Conservation (phyloP, 2,329 filamentous ascomycete species). For the Fusarium guadeloupense region DNA sequence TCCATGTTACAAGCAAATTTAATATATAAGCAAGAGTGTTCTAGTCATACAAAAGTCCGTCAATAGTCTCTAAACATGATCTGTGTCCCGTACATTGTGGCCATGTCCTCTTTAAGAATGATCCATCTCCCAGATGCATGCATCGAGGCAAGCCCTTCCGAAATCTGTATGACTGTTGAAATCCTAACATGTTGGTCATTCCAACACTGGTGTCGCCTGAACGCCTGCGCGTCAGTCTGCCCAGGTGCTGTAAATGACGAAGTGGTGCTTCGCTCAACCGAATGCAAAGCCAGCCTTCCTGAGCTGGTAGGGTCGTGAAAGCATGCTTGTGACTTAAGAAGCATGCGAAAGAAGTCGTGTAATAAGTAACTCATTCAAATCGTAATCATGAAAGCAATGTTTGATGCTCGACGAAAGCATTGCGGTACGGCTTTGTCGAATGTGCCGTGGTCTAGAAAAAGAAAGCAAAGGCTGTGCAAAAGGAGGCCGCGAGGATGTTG, state of each 20-base stretch:
- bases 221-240: conserved; percentile 10
- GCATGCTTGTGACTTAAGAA: conserved; percentile 12
- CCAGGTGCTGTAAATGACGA: conserved; percentile 17
- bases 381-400: conserved; percentile 48
- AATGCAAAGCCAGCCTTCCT: conserved; percentile 10
- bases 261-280: conserved; percentile 2
- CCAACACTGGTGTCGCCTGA: conserved; percentile 32
- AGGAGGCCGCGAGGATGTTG: conserved; percentile 5
- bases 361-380: conserved; percentile 41
- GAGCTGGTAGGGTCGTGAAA: background rate
- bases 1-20: conserved; percentile 10
- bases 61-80: conserved; percentile 28
- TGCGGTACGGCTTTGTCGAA: conserved; percentile 4
- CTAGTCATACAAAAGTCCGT: conserved; percentile 27
- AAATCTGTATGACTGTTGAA: conserved; percentile 33
- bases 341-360: conserved; percentile 20
- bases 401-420: conserved; percentile 40
- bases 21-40: conserved; percentile 26
- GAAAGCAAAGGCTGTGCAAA: conserved; percentile 14
- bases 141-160: conserved; percentile 12
- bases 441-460: conserved; percentile 8
- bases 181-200: conserved; percentile 41
- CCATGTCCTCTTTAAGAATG: conserved; percentile 10
- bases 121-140: conserved; percentile 16
- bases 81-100: conserved; percentile 12